Base-by-base conservation (phyloP, 1,139 yeast species). In the Dujonia santamariae region DNA sequence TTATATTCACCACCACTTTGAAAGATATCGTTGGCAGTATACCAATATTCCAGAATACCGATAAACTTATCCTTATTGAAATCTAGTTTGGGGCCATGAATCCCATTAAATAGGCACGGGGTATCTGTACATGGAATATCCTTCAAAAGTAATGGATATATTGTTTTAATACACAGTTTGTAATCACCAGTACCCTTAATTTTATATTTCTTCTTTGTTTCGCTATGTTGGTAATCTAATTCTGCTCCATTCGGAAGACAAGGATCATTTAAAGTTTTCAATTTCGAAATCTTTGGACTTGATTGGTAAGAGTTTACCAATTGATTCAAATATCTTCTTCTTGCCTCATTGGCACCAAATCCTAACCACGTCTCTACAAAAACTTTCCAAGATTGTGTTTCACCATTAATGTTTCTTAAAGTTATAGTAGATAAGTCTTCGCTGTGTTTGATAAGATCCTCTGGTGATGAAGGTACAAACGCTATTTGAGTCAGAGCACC, bases 401-500 rank as follows among this genome's bases (percentile, higher is more conserved):
- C 67, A 13, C 92, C 92, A 50, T 80, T 74, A 20, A 79, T 52
- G 39, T 70, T 80, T 39, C 81, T 65, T 33, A 85, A 57, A 7
- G 66, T 64, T 1, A 84, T 73, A 4, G 63, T 67, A 3, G 82
- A 69, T 31, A 83, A 67, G 52, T 84, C 90, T 24, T 83, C 85
- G 26, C 57, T 53, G 51, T 84, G 90, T 43, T 68, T 72, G 19
- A 56, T 54, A 11, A 78, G 56, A 38, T 83, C 84, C 18, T 65
- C 64, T 7, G 44, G 43, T 11, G 69, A 63, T 3, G 78, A 72
- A 0, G 94, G 94, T 12, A 78, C 84, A 64, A 84, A 85, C 7
- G 92, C 86, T 21, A 85, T 72, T 48, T 85, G 95, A 0, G 88
- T 81, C 3, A 90, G 82, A 0, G 94, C 95, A 14, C 95, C 95